Base-by-base conservation (phyloP, 2,329 filamentous ascomycete genomes). In the Geosmithia putterillii region DNA sequence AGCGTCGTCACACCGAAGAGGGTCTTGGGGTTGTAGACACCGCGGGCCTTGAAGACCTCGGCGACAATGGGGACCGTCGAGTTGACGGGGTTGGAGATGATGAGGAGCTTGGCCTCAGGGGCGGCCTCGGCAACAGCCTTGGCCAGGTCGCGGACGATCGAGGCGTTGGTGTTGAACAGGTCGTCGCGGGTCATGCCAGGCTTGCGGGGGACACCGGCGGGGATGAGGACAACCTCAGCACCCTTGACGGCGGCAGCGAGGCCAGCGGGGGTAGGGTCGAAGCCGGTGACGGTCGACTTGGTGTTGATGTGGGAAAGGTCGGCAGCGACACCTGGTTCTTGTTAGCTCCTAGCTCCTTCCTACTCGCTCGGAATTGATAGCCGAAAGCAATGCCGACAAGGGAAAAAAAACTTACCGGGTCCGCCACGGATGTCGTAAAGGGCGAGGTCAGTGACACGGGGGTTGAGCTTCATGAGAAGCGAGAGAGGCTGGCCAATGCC, bases 91-190 rank as follows among this genome's bases (percentile, higher is more conserved):
- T 98, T 98, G 69, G 89, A 80, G 72, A 98, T 98, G 76, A 98
- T 80, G 63, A 96, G 81, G 66, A 96, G 76, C 73, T 94, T 94
- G 69, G 92, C 92, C 52, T 95, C 76, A 59, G 92, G 92, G 62
- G 83, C 78, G 55, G 86, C 78, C 60, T 94, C 81, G 60, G 92
- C 92, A 61, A 80, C 81, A 58, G 88, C 89, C 80, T 95, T 94
- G 72, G 90, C 89, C 53, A 98, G 81, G 70, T 96, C 92, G 62
- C 90, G 89, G 65, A 98, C 92, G 67, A 98, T 98, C 65, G 87
- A 94, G 68, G 92, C 92, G 70, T 98, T 98, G 78, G 90, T 98
- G 82, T 96, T 96, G 88, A 98, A 98, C 52, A 98, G 83, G 66
- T 98, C 90, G 71, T 98, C 92, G 76, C 92, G 89, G 72, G 86